A percentile compares a stretch with the other conserved stretches of the same genome.
These are phyloP conservation scores for Pseudozyma sp. DNA, from an alignment of 1,284 basidiomycete species.

Conservation along the genomic window DNA sequence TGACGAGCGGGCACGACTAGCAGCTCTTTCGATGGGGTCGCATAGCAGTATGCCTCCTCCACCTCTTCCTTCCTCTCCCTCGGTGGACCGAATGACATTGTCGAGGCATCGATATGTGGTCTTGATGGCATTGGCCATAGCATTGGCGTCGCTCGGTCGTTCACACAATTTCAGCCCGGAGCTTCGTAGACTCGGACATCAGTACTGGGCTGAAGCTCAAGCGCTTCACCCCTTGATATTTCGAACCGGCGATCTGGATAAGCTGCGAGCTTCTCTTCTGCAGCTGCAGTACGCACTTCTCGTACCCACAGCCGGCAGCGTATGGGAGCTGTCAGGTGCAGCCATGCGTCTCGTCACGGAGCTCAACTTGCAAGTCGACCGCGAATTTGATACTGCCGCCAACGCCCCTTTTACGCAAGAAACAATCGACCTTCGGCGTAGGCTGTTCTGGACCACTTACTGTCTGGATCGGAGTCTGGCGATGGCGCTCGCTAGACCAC, in stretches of 20 bases:
- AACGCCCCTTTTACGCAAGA: slow-evolving; percentile 25
- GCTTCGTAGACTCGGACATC: slow-evolving; percentile 36
- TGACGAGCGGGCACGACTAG: slow-evolving; percentile 22
- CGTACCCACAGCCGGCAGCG: slow-evolving; percentile 39
- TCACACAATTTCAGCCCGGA: slow-evolving; percentile 52
- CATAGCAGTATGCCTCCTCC: slow-evolving; percentile 39
- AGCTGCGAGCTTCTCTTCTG: slow-evolving; percentile 34
- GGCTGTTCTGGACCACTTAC: slow-evolving; percentile 52
- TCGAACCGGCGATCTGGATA: slow-evolving; percentile 34
- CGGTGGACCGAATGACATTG: slow-evolving; percentile 17
- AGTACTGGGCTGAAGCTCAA: slow-evolving; percentile 45
- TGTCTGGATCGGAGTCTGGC: slow-evolving; percentile 46
- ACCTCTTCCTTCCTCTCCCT: slow-evolving; percentile 19
- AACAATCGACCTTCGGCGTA: slow-evolving; percentile 34
- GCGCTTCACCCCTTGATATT: slow-evolving; percentile 23
- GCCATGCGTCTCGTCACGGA: slow-evolving; percentile 48
- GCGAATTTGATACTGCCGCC: slow-evolving; percentile 39
- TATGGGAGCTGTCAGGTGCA: slow-evolving; percentile 48
- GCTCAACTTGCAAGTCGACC: slow-evolving; percentile 44
- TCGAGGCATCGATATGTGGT: slow-evolving; percentile 36
- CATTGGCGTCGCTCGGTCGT: slow-evolving; percentile 39
- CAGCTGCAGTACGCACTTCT: slow-evolving; percentile 45
- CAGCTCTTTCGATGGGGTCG: slow-evolving; percentile 9
- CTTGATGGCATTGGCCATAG: slow-evolving; percentile 39
- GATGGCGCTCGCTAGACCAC: slow-evolving; percentile 36